Percentiles rank a stretch among this genome's conserved stretches.
Evolutionary conservation across 768 basidiomycete species (phyloP).

Genomic region (Austroboletus festivus): DNA sequence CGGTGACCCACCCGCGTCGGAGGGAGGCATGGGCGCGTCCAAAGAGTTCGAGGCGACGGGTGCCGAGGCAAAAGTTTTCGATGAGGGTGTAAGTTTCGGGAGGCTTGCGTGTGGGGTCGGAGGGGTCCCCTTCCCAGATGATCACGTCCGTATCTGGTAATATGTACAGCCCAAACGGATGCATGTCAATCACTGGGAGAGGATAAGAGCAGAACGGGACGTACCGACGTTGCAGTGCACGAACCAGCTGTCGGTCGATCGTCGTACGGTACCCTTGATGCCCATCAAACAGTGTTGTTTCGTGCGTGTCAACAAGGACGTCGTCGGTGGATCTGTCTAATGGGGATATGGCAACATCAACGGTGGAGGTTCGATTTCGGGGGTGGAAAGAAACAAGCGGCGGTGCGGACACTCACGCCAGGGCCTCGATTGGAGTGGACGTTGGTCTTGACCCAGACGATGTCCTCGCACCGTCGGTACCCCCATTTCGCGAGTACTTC

Average conservation of each 20-base stretch:
- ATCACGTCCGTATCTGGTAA: constrained; percentile 95
- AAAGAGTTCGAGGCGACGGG: constrained; percentile 88
- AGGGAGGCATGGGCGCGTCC: constrained; percentile 65
- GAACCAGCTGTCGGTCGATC: constrained; percentile 93
- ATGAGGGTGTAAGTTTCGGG: constrained; percentile 95
- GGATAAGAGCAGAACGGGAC: constrained; percentile 32
- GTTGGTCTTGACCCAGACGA: constrained; percentile 98
- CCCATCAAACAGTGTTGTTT: constrained; percentile 98
- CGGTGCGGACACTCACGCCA: constrained; percentile 48
- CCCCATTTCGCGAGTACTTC: constrained; percentile 94
- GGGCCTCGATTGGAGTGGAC: constrained; percentile 65
- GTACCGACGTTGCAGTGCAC: constrained; percentile 96
- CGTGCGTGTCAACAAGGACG: constrained; percentile 80
- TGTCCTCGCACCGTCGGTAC: constrained; percentile 91
- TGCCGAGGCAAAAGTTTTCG: constrained; percentile 96
- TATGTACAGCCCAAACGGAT: too few relatives aligned
- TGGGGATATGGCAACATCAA: constrained; percentile 3
- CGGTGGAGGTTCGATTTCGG: background rate
- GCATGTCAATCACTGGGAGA: too few relatives aligned
- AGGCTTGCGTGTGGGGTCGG: constrained; percentile 83
- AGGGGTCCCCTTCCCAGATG: constrained; percentile 90
- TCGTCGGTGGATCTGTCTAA: constrained; percentile 82
- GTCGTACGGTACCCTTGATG: constrained; percentile 92
- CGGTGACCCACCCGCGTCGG: constrained; percentile 92
- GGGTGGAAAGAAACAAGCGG: background rate